Evolutionary conservation across 345 rosid species (phyloP), one percentile per base, ranked within the genome.

Genomic region (Boechera retrofracta): DNA sequence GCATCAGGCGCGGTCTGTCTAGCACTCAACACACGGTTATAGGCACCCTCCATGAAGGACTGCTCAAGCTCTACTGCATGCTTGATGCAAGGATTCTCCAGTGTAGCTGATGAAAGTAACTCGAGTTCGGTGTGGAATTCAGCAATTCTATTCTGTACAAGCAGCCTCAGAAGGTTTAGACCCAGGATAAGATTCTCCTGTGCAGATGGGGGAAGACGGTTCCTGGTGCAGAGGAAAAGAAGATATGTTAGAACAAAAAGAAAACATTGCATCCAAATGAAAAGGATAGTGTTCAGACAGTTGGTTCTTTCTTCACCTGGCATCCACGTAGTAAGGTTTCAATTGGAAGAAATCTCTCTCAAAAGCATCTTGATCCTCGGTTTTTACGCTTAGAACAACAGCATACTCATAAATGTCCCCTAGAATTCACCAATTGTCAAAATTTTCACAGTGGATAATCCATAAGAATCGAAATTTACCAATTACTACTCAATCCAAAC

Each of bases 11-110:
- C 97, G 6, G 84, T 93, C 81, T 93, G 98, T 41, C 91, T 87
- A 67, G 98, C 99, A 86, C 88, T 93, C 71, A 91, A 57, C 47
- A 96, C 99, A 64, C 98, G 91, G 83, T 93, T 93, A 67, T 92
- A 93, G 41, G 99, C 99, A 77, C 98, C 96, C 79, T 96, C 98
- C 99, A 91, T 93, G 83, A 93, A 96, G 0, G 99, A 96, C 76
- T 91, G 98, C 92, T 96, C 99, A 88, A 96, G 84, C 90, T 96
- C 98, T 42, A 91, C 98, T 0, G 99, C 98, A 73, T 96, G 97
- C 80, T 88, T 86, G 85, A 96, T 89, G 84, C 96, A 91, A 78
- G 92, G 86, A 70, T 89, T 89, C 74, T 93, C 98, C 77, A 93
- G 55, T 39, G 98, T 89, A 76, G 87, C 68, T 3, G 93, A 80